phyloP scores from a whole-genome alignment of 2,329 filamentous ascomycete genomes.

The Aspergillus hortae region DNA sequence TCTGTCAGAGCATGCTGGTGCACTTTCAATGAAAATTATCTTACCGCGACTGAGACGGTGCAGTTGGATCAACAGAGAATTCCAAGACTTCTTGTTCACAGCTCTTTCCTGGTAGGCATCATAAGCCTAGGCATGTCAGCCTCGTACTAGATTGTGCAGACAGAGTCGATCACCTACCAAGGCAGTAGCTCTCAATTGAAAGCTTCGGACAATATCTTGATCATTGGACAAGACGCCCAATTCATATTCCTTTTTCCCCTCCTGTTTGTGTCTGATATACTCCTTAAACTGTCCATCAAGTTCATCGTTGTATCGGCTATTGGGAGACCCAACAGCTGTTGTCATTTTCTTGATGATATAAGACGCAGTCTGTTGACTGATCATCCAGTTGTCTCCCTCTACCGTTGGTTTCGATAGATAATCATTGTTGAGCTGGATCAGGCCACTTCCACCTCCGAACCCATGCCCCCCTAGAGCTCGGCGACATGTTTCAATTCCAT shows the following conservation, averaged over 20 bases:
- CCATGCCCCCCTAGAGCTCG: slow-evolving; percentile 54
- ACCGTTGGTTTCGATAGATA: slow-evolving; percentile 49
- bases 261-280: slow-evolving; percentile 7
- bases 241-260: not conserved
- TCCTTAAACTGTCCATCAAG: slow-evolving; percentile 15
- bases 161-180: not conserved
- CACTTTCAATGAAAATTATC: not conserved
- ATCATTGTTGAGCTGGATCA: slow-evolving; percentile 47
- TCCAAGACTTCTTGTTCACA: slow-evolving; percentile 48
- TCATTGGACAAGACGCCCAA: slow-evolving; percentile 1
- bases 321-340: slow-evolving; percentile 12
- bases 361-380: slow-evolving; percentile 50
- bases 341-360: slow-evolving; percentile 51
- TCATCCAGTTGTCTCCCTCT: slow-evolving; percentile 58
- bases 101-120: slow-evolving; percentile 43
- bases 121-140: slow-evolving; percentile 18
- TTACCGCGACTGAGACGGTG: slow-evolving; percentile 28
- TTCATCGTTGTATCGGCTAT: slow-evolving; percentile 8
- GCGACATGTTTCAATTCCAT: slow-evolving; percentile 54
- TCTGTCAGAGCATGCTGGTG: not conserved
- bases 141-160: not conserved
- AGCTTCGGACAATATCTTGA: not conserved
- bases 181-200: not conserved
- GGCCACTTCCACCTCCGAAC: slow-evolving; percentile 51
- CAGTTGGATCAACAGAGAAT: slow-evolving; percentile 35